Base-by-base conservation (phyloP, 1,139 yeast genomes). In the Hemisphaericaspora lyxosophila region DNA sequence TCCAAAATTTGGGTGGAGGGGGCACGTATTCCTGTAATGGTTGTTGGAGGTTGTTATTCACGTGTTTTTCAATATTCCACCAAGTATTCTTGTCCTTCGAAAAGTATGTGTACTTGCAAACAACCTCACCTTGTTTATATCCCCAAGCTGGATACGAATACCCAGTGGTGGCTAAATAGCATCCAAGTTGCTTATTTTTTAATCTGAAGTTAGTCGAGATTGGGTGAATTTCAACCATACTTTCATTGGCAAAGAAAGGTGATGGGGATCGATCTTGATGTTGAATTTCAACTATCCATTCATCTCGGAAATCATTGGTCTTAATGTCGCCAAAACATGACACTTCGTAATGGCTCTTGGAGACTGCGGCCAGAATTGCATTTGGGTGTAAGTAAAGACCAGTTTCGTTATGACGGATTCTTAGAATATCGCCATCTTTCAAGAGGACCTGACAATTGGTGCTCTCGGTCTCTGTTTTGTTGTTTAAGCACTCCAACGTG, bases 51-150 rank as follows among this genome's bases (percentile, higher is more conserved):
- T 58, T 50, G 4, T 62, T 63, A 54, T 82, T 80, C 34, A 62
- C 64, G 51, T 84, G 88, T 41, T 78, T 80, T 59, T 85, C 94
- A 26, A 85, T 59, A 59, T 85, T 85, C 94, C 94, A 85, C 85
- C 88, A 82, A 2, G 89, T 80, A 26, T 81, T 73, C 51, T 82
- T 80, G 51, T 84, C 90, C 39, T 68, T 64, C 3, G 60, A 50
- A 28, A 71, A 64, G 56, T 70, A 62, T 1, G 80, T 60, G 16
- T 66, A 57, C 48, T 80, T 80, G 57, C 94, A 85, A 6, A 81
- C 78, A 27, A 85, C 86, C 59, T 85, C 94, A 17, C 89, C 88
- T 60, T 85, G 94, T 44, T 78, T 80, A 59, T 78, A 85, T 1
- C 94, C 94, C 94, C 94, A 85, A 1, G 82, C 64, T 3, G 94